Evolutionary conservation across 2,329 filamentous ascomycete genomes (phyloP).

Genomic region (Penicillium corylophilum): DNA sequence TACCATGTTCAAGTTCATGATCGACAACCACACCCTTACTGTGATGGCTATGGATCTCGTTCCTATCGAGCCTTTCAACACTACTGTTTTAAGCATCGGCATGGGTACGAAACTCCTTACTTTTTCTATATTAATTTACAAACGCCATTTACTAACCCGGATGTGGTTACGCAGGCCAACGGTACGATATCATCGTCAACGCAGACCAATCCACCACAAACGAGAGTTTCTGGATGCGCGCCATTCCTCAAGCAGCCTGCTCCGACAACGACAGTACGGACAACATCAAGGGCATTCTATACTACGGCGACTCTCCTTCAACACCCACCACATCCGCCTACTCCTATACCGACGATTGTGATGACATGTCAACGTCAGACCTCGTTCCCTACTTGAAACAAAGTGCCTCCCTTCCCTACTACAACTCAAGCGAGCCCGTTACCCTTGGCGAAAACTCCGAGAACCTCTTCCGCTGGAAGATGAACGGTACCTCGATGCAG

Average conservation of each 20-base stretch:
- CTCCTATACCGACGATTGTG: conserved; percentile 20
- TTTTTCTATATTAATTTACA: background rate
- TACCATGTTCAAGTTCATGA: conserved; percentile 43
- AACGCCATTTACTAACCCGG: background rate
- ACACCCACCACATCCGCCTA: conserved; percentile 14
- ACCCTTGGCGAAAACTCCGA: conserved; percentile 17
- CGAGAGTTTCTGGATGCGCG: conserved; percentile 43
- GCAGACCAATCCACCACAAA: conserved; percentile 23
- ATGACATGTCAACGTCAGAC: conserved; percentile 27
- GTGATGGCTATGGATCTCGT: conserved; percentile 62
- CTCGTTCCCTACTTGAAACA: conserved; percentile 20
- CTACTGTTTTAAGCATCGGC: conserved; percentile 47
- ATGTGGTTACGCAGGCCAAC: conserved; percentile 26
- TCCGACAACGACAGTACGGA: conserved; percentile 39
- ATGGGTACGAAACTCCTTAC: conserved; percentile 35
- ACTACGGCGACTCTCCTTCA: conserved; percentile 27
- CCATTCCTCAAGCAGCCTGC: conserved; percentile 45
- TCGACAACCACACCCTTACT: conserved; percentile 55
- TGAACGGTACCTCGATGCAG: conserved; percentile 52
- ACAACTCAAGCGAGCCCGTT: conserved; percentile 12
- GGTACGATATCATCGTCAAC: conserved; percentile 40
- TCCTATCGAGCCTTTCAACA: conserved; percentile 54
- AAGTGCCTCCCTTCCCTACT: conserved; percentile 7
- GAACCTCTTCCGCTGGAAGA: conserved; percentile 22
- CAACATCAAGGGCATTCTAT: conserved; percentile 53